Conservation (phyloP, 1,284 basidiomycete genomes). For the Moesziomyces globuligerus region DNA sequence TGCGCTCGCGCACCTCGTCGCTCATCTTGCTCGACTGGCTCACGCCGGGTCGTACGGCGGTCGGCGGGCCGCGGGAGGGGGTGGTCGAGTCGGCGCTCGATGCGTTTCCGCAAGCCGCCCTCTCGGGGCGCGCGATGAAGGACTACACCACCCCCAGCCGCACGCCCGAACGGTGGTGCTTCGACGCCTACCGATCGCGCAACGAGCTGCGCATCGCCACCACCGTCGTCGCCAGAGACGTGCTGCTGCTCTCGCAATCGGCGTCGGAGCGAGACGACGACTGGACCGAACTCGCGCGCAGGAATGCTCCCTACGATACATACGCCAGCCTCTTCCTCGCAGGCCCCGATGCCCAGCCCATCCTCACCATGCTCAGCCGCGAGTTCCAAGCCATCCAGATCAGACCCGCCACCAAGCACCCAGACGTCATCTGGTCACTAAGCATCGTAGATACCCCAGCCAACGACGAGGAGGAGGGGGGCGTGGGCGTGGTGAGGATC, state of each 20-base stretch:
- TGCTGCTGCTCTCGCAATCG: conserved; percentile 76
- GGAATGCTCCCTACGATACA: conserved; percentile 80
- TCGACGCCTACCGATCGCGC: conserved; percentile 81
- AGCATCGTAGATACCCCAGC: no score
- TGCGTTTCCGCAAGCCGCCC: background rate
- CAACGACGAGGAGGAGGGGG: conserved; percentile 42
- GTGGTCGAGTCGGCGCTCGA: background rate
- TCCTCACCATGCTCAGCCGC: conserved; percentile 71
- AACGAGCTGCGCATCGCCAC: conserved; percentile 83
- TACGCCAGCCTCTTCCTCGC: conserved; percentile 83
- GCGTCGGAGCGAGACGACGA: background rate
- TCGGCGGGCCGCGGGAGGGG: background rate
- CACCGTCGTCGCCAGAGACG: conserved; percentile 77
- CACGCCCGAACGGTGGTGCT: conserved; percentile 84
- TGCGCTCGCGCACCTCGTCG: conserved; percentile 47
- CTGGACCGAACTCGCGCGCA: conserved; percentile 71
- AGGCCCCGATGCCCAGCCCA: conserved; percentile 73
- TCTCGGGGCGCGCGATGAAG: background rate
- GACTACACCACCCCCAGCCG: conserved; percentile 1
- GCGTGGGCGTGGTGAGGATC: conserved; percentile 75
- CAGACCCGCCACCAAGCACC: conserved; percentile 70
- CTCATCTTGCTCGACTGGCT: conserved; percentile 64
- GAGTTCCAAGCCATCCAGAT: conserved; percentile 75
- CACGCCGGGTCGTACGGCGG: conserved; percentile 55
- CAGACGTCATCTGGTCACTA: conserved; percentile 82